phyloP scores from a whole-genome alignment of 768 basidiomycete species.

The Suillus weaverae region DNA sequence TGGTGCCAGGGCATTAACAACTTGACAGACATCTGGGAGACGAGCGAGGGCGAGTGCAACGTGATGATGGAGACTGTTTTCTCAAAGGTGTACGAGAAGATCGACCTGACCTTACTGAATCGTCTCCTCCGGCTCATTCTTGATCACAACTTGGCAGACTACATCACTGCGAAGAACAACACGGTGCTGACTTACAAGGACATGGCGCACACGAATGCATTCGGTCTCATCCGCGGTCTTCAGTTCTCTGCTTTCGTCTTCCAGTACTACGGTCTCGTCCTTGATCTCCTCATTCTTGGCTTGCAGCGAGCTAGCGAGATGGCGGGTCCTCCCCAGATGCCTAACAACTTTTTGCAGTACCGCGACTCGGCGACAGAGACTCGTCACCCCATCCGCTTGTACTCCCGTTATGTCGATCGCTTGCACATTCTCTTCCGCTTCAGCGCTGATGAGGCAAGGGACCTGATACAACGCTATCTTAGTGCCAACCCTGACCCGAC shows the following conservation, averaged over 20 bases:
- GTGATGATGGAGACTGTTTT: constrained; percentile 99
- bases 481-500: constrained; percentile 98
- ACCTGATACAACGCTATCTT: constrained; percentile 96
- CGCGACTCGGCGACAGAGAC: constrained; percentile 95
- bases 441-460: constrained; percentile 94
- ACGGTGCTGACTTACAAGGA: constrained; percentile 93
- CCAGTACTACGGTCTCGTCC: constrained; percentile 96
- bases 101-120: constrained; percentile 94
- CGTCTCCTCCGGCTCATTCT: constrained; percentile 93
- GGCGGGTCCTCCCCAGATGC: constrained; percentile 97
- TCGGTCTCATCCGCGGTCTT: constrained; percentile 94
- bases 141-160: constrained; percentile 98
- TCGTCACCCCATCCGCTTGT: constrained; percentile 95
- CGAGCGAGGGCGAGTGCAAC: constrained; percentile 94
- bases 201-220: constrained; percentile 98
- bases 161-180: constrained; percentile 99
- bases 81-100: constrained; percentile 98
- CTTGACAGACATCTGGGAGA: constrained; percentile 97
- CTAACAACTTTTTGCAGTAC: constrained; percentile 98
- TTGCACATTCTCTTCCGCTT: constrained; percentile 97
- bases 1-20: constrained; percentile 99
- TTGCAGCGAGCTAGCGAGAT: constrained; percentile 98
- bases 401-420: constrained; percentile 94
- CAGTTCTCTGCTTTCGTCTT: constrained; percentile 99
- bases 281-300: constrained; percentile 94